phyloP scores from a whole-genome alignment of 2,329 filamentous ascomycete species.

The Colletotrichum cuscutae region DNA sequence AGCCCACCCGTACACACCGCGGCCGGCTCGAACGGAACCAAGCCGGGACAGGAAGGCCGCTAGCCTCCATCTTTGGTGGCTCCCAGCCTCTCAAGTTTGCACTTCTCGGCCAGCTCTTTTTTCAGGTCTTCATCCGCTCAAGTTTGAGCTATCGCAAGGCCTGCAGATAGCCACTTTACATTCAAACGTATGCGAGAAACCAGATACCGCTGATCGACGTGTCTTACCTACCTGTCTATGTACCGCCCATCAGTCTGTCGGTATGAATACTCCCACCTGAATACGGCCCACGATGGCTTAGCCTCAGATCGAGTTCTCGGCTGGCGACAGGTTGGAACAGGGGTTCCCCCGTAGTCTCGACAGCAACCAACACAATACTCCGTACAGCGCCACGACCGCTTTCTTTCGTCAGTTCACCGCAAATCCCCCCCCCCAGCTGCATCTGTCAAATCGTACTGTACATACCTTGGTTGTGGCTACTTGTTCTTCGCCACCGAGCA shows the following conservation, averaged over 20 bases:
- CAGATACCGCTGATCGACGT: not conserved
- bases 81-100: conserved; percentile 2
- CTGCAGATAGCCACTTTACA: not conserved
- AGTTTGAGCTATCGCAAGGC: not conserved
- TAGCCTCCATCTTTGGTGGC: not conserved
- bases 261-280: not conserved
- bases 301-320: not conserved
- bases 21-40: conserved; percentile 11
- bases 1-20: not conserved
- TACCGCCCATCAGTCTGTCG: not conserved
- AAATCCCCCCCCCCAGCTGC: not conserved
- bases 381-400: no score
- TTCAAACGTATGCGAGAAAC: not conserved
- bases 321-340: not conserved
- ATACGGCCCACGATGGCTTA: not conserved
- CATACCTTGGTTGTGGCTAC: not conserved
- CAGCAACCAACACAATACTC: not conserved
- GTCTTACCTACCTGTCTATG: not conserved
- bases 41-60: conserved; percentile 26
- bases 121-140: not conserved
- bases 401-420: not conserved
- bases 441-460: not conserved
- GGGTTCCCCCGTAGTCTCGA: not conserved
- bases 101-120: not conserved
- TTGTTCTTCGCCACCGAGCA: not conserved